These are phyloP conservation scores for Lactarius evosmus DNA, from an alignment of 768 basidiomycete genomes.

Conservation along the genomic window DNA sequence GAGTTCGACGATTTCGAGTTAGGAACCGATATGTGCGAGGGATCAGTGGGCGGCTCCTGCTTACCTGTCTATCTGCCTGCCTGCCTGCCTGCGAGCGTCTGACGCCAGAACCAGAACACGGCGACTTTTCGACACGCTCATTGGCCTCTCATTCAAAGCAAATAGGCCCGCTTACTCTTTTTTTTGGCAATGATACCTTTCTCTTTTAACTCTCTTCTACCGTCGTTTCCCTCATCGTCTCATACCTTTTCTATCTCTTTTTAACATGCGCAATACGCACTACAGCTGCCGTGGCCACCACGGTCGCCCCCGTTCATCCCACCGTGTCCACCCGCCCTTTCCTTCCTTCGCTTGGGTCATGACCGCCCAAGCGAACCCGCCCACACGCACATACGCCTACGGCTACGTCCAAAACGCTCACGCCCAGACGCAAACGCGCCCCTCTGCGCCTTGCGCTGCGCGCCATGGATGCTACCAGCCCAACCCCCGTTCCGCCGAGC, in stretches of 20 bases:
- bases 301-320: neutral
- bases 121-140: conserved; percentile 10
- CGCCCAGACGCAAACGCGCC: neutral
- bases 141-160: conserved; percentile 2
- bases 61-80: neutral
- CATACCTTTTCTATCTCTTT: neutral
- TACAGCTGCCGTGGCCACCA: neutral
- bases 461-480: neutral
- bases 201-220: conserved; percentile 5
- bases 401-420: conserved; percentile 18
- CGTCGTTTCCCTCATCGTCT: neutral
- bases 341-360: conserved; percentile 24
- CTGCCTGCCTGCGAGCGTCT: neutral
- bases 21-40: neutral
- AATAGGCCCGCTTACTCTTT: neutral
- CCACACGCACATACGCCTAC: neutral
- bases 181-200: neutral
- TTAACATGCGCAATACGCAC: conserved; percentile 1
- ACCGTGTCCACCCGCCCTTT: conserved; percentile 16
- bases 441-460: neutral
- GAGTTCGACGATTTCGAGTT: neutral
- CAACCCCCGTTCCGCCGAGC: neutral
- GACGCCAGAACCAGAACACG: conserved; percentile 4
- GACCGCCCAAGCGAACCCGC: conserved; percentile 19
- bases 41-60: neutral